These are phyloP conservation scores for Aaosphaeria pasadenensis DNA, from an alignment of 2,329 filamentous ascomycete species.

Conservation along the genomic window DNA sequence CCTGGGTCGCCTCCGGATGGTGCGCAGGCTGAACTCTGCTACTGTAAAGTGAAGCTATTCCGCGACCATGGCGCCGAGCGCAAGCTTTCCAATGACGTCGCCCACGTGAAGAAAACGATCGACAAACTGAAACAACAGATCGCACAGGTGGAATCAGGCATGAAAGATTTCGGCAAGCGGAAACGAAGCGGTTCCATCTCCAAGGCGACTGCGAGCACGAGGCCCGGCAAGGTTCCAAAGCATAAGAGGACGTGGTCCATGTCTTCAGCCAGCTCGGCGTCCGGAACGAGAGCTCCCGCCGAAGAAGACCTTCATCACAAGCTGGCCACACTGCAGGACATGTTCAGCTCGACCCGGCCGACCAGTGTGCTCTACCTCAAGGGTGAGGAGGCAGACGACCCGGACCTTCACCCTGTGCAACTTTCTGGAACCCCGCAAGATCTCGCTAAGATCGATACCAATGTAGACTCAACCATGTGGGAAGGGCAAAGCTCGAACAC, in stretches of 20 bases:
- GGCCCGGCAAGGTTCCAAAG: constrained; percentile 80
- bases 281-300: constrained; percentile 41
- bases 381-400: constrained; percentile 75
- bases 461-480: constrained; percentile 43
- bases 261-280: constrained; percentile 61
- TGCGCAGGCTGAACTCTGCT: constrained; percentile 69
- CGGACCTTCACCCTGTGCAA: constrained; percentile 72
- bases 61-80: constrained; percentile 92
- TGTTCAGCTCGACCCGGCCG: constrained; percentile 81
- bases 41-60: constrained; percentile 96
- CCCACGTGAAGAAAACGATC: constrained; percentile 93
- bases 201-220: constrained; percentile 45
- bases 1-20: constrained; percentile 45
- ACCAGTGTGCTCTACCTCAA: constrained; percentile 75
- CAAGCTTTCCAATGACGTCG: constrained; percentile 90
- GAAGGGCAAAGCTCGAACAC: constrained; percentile 52
- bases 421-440: constrained; percentile 67
- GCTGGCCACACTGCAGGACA: constrained; percentile 74
- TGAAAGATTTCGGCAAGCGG: constrained; percentile 59
- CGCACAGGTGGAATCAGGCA: constrained; percentile 64
- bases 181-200: constrained; percentile 56
- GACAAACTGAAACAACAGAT: constrained; percentile 96
- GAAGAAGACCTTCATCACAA: constrained; percentile 76
- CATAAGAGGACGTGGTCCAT: constrained; percentile 96
- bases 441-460: constrained; percentile 51